Percentiles rank a stretch among this genome's conserved stretches.
phyloP scores from a whole-genome alignment of 2,329 filamentous ascomycete genomes.

The Colletotrichum horii region DNA sequence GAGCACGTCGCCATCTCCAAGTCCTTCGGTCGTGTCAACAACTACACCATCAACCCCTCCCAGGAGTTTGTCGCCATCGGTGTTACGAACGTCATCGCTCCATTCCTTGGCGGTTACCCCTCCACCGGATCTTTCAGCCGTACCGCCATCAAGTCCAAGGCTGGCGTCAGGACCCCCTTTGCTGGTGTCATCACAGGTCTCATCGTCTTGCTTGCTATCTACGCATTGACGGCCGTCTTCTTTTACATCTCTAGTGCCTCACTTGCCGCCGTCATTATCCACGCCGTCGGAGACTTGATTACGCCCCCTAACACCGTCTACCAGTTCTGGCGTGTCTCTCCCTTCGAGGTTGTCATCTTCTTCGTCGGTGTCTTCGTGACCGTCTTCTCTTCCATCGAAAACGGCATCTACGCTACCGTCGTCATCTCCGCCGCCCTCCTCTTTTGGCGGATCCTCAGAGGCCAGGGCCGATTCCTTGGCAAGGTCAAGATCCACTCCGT shows the following conservation, averaged over 20 bases:
- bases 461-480: constrained; percentile 84
- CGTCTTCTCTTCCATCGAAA: constrained; percentile 86
- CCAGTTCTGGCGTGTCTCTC: constrained; percentile 93
- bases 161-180: constrained; percentile 89
- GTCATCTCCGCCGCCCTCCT: constrained; percentile 77
- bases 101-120: constrained; percentile 90
- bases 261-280: constrained; percentile 89
- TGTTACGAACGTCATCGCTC: constrained; percentile 85
- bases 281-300: constrained; percentile 91
- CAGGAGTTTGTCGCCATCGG: constrained; percentile 97
- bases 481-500: constrained; percentile 85
- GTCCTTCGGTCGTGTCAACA: constrained; percentile 94
- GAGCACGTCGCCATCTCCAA: constrained; percentile 98
- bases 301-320: constrained; percentile 91
- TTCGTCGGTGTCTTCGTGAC: constrained; percentile 91
- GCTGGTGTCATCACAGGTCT: constrained; percentile 87
- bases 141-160: constrained; percentile 96
- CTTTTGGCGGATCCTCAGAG: constrained; percentile 82
- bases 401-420: constrained; percentile 90
- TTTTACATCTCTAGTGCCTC: constrained; percentile 88
- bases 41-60: constrained; percentile 93
- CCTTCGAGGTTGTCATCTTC: constrained; percentile 90
- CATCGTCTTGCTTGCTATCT: constrained; percentile 88
- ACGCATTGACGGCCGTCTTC: constrained; percentile 86
- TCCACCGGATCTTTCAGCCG: constrained; percentile 95